Conservation (phyloP, 116 monocot species). For the Trichopus zeylanicus region DNA sequence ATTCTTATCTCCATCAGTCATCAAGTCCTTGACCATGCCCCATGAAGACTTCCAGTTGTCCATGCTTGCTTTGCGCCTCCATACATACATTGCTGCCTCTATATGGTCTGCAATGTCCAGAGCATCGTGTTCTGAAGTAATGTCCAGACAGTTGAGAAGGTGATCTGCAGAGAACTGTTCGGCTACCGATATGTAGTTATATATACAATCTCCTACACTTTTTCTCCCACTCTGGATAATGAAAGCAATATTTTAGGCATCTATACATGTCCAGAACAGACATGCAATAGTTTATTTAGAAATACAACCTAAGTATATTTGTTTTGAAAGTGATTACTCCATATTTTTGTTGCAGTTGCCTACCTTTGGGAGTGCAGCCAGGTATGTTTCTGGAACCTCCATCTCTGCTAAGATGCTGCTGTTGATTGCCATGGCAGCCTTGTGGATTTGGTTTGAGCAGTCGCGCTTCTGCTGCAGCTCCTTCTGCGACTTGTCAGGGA, state of each 20-base stretch:
- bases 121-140: constrained; percentile 73
- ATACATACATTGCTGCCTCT: constrained; percentile 76
- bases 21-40: constrained; percentile 65
- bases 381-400: constrained; percentile 69
- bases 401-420: constrained; percentile 63
- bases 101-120: constrained; percentile 60
- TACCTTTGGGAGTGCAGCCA: constrained; percentile 67
- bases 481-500: constrained; percentile 37
- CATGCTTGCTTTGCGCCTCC: constrained; percentile 60
- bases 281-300: no score
- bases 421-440: constrained; percentile 80
- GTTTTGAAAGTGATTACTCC: neutral
- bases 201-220: constrained; percentile 57
- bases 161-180: constrained; percentile 62
- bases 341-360: neutral
- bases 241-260: neutral
- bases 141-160: constrained; percentile 49
- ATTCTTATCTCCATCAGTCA: constrained; percentile 62
- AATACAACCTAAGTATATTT: neutral
- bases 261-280: no score
- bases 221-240: constrained; percentile 48
- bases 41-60: constrained; percentile 48
- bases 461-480: constrained; percentile 52
- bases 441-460: constrained; percentile 71
- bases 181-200: constrained; percentile 36